These are phyloP conservation scores for Aspergillus baeticus DNA, from an alignment of 495 filamentous ascomycete species.

Conservation along the genomic window DNA sequence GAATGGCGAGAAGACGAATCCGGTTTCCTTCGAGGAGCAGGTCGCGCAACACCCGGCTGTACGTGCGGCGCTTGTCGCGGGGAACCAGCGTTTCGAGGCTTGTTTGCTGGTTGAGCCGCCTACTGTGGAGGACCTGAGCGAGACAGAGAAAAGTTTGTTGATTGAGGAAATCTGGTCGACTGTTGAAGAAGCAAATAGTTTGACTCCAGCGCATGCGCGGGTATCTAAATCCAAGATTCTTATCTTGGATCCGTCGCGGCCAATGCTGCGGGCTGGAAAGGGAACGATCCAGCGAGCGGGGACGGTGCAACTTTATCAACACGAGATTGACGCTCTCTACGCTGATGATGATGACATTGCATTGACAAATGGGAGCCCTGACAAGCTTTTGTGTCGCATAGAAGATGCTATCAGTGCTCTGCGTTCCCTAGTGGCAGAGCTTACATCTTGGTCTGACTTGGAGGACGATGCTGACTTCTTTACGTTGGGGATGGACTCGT, in stretches of 20 bases:
- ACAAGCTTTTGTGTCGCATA: too few species aligned
- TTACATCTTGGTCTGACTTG: too few species aligned
- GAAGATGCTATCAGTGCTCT: too few species aligned
- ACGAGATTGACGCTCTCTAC: too few species aligned
- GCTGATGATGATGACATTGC: too few species aligned
- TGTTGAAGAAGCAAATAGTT: background rate
- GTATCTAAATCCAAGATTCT: background rate
- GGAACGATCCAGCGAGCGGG: background rate
- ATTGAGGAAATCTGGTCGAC: background rate
- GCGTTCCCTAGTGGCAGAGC: too few species aligned
- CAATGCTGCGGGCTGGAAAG: background rate
- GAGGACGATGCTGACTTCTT: too few species aligned
- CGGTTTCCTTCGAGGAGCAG: slow-evolving; percentile 49
- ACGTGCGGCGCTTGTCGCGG: slow-evolving; percentile 9
- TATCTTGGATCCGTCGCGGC: slow-evolving; percentile 38
- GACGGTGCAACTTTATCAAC: too few species aligned
- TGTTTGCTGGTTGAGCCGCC: background rate
- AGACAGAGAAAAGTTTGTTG: background rate
- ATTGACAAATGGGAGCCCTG: too few species aligned
- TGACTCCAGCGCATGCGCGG: background rate
- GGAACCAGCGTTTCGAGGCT: background rate
- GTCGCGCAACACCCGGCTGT: slow-evolving; percentile 45
- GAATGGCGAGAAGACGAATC: slow-evolving; percentile 65
- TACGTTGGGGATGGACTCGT: too few species aligned
- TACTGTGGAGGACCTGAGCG: background rate